These are phyloP conservation scores for Adansonia digitata DNA, from an alignment of 345 rosid species.

Conservation along the genomic window DNA sequence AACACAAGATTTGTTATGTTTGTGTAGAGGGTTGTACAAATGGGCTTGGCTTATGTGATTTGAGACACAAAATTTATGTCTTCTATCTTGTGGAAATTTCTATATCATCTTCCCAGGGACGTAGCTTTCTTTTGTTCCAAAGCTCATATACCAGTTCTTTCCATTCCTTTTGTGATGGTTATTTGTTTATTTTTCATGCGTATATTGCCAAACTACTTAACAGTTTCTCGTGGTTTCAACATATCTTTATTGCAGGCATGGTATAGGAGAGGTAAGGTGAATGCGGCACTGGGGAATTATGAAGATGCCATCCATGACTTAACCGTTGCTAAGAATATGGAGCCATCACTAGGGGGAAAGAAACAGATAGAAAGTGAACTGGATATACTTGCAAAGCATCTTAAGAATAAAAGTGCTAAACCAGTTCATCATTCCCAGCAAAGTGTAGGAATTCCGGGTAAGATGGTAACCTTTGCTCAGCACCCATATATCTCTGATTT, in stretches of 20 bases:
- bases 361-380: constrained; percentile 67
- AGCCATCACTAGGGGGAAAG: constrained; percentile 57
- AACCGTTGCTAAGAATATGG: constrained; percentile 44
- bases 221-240: constrained; percentile 8
- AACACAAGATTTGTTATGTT: neutral
- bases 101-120: neutral
- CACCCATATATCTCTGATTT: neutral
- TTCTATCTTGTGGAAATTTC: neutral
- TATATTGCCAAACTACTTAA: neutral
- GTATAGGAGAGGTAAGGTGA: constrained; percentile 82
- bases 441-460: constrained; percentile 26
- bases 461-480: constrained; percentile 16
- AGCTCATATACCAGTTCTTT: neutral
- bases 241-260: constrained; percentile 45
- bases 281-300: constrained; percentile 51
- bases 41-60: neutral
- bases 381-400: constrained; percentile 26
- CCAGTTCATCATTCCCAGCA: constrained; percentile 8
- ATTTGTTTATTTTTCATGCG: neutral
- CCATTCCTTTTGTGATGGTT: neutral
- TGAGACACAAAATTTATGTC: neutral
- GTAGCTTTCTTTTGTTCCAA: neutral
- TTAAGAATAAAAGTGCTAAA: constrained; percentile 18
- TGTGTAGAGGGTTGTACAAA: neutral
- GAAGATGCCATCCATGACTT: constrained; percentile 54